Base-by-base conservation (phyloP, 495 filamentous ascomycete species). In the Friedmanniomyces simplex region DNA sequence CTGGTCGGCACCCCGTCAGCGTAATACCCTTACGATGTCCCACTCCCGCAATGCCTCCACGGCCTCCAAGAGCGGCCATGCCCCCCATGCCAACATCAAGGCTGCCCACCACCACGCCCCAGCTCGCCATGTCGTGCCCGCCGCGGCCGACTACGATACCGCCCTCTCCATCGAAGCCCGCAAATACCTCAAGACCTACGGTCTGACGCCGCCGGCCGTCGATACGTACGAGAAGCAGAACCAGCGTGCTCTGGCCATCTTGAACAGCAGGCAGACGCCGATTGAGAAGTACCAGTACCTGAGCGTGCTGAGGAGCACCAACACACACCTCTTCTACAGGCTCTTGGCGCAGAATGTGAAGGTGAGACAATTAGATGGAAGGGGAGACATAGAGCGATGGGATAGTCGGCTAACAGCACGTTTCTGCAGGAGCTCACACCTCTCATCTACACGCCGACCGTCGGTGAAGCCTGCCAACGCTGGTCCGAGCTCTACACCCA, bases 251-350 rank as follows among this genome's bases (percentile, higher is more conserved):
- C 75, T 89, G 58, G 77, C 80, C 53, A 83, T 88, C 71, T 83
- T 98, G 71, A 80, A 83, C 55, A 75, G 82, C 42, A 89, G 90
- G 65, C 76, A 81, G 55, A 89, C 87, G 47, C 72, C 77, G 39
- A 89, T 98, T 69, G 93, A 98, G 73, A 95, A 91, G 72, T 98
- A 93, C 71, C 82, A 91, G 47, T 98, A 97, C 72, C 78, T 98
- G 67, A 89, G 87, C 63, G 79, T 83, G 26, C 79, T 98, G 68
- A 87, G 91, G 73, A 85, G 82, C 66, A 85, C 88, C 63, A 96
- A 96, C 72, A 80, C 86, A 34, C 88, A 96, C 71, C 79, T 98
- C 49, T 98, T 96, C 77, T 98, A 96, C 78, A 81, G 93, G 62
- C 76, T 98, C 62, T 78, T 96, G 60, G 88, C 90, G 58, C 85